Base-by-base conservation (phyloP, 768 basidiomycete genomes). In the Macrolepiota dolichaula region DNA sequence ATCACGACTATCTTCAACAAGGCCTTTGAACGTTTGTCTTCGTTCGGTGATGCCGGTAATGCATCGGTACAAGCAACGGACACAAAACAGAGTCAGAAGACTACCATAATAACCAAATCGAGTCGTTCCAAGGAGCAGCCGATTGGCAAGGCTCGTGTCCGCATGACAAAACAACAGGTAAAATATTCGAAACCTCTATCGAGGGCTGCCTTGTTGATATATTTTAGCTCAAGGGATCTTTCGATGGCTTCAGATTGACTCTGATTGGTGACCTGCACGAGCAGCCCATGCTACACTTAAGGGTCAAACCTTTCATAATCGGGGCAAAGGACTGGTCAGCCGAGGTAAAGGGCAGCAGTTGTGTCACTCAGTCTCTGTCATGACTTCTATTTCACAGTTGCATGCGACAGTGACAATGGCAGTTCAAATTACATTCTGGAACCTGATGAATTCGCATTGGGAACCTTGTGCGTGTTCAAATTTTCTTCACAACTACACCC, bases 401-500 rank as follows among this genome's bases (percentile, higher is more conserved):
- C 88, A 89, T 69, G 91, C 93, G 4, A 87, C 88, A 5, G 90
- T 91, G 0, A 88, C 89, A 0, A 77, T 98, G 68, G 86, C 88
- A 24, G 88, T 87, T 2, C 86, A 88, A 53, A 89, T 97, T 71
- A 94, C 87, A 62, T 99, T 97, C 69, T 99, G 94, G 93, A 99
- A 99, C 72, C 74, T 98, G 53, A 88, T 89, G 24, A 98, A 97
- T 70, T 98, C 97, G 51, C 94, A 98, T 68, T 99, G 97, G 94
- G 97, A 98, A 73, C 96, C 97, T 32, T 72, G 91, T 91, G 69
- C 64, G 87, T 74, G 0, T 12, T 58, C 40, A 32, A 12, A 4
- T 51, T 24, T 35, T 35, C 40, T 2, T 57, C 44, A n/a, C 38
- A 19, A 29, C 22, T 7, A 27, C 22, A 11, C 12, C 36, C 22